Conservation (phyloP, 2,329 filamentous ascomycete species). For the Colletotrichum tamarilloi region DNA sequence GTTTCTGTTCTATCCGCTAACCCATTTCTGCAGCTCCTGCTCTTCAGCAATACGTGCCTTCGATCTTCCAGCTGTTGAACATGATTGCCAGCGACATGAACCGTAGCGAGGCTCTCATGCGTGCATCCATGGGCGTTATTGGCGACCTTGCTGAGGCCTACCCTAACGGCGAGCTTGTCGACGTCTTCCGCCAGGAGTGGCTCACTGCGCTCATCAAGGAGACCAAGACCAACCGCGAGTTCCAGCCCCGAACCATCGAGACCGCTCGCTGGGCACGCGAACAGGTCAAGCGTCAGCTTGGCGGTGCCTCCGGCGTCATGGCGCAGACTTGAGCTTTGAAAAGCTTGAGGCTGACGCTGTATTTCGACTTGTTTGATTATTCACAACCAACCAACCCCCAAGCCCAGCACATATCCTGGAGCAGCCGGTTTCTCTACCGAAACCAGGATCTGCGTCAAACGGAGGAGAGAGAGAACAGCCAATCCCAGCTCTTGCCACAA, state of each 20-base stretch:
- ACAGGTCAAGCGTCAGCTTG: constrained; percentile 92
- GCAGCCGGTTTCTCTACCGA: constrained; percentile 33
- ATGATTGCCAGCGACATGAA: constrained; percentile 84
- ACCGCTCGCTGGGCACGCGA: constrained; percentile 98
- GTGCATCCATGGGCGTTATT: constrained; percentile 97
- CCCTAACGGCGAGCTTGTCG: constrained; percentile 86
- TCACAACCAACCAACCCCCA: constrained; percentile 11
- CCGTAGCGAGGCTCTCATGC: constrained; percentile 90
- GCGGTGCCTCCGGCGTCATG: constrained; percentile 64
- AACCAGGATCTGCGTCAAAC: constrained; percentile 33
- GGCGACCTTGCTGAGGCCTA: constrained; percentile 96
- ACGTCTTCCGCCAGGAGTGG: constrained; percentile 92
- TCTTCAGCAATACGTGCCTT: constrained; percentile 81
- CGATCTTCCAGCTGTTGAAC: constrained; percentile 89
- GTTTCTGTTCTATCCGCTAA: constrained; percentile 40
- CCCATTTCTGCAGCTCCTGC: constrained; percentile 64
- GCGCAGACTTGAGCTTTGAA: constrained; percentile 53
- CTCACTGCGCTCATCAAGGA: constrained; percentile 91
- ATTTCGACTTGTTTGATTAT: constrained; percentile 35
- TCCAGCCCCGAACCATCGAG: constrained; percentile 84
- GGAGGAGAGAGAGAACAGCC: constrained; percentile 34
- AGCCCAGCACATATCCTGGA: constrained; percentile 29
- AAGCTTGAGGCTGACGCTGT: neutral
- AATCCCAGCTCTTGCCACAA: constrained; percentile 33
- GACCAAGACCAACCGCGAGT: constrained; percentile 89